phyloP scores from a whole-genome alignment of 2,329 filamentous ascomycete genomes.

The Pseudogymnoascus sp. region DNA sequence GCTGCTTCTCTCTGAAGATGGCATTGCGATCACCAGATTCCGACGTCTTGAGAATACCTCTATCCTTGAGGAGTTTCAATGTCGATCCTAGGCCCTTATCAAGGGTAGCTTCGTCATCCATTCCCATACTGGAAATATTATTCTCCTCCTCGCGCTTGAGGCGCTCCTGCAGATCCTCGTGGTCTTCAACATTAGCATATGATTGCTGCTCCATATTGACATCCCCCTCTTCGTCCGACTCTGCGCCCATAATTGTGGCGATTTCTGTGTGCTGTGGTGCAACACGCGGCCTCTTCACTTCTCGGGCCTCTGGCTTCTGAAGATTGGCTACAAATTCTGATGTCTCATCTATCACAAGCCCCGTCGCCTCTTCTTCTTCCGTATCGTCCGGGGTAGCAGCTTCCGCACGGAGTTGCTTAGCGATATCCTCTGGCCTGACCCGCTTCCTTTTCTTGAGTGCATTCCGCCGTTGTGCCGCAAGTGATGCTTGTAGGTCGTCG shows the following conservation, averaged over 20 bases:
- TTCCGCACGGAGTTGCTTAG: conserved; percentile 66
- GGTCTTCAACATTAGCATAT: conserved; percentile 33
- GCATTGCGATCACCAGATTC: conserved; percentile 57
- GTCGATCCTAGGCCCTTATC: conserved; percentile 73
- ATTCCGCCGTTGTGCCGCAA: conserved; percentile 73
- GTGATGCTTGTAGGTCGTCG: conserved; percentile 79
- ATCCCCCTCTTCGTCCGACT: conserved; percentile 37
- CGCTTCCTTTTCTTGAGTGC: conserved; percentile 91
- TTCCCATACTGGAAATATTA: conserved; percentile 57
- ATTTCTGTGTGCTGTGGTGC: conserved; percentile 32
- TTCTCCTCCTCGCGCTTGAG: conserved; percentile 44
- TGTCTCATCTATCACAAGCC: conserved; percentile 90
- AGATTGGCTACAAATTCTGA: conserved; percentile 89
- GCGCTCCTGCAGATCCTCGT: conserved; percentile 40
- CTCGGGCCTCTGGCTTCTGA: conserved; percentile 53
- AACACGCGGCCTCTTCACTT: conserved; percentile 36
- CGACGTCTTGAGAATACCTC: conserved; percentile 65
- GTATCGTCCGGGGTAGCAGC: conserved; percentile 40
- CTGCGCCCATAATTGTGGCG: conserved; percentile 39
- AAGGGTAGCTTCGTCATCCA: conserved; percentile 79
- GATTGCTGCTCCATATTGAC: conserved; percentile 29
- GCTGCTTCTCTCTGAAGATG: conserved; percentile 61
- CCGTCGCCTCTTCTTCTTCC: conserved; percentile 41
- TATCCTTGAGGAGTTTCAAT: conserved; percentile 73
- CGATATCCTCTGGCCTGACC: conserved; percentile 77